Base-by-base conservation (phyloP, 202 grass and related monocot genomes). In the Carex arenaria region DNA sequence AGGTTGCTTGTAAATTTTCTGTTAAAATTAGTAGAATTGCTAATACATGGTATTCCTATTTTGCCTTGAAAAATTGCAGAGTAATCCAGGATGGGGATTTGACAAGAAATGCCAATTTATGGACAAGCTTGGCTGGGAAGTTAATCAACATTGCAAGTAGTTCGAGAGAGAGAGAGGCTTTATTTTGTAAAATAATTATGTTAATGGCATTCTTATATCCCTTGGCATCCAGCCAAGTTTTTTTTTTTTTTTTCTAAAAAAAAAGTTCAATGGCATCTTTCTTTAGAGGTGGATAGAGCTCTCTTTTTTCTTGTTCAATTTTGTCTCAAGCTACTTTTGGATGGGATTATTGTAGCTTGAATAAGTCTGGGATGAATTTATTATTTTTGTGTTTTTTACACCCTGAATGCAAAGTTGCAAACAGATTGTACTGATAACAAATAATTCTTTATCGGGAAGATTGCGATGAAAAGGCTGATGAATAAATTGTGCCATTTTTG, bases 21-120 rank as follows among this genome's bases (percentile, higher is more conserved):
- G 12, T 74, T 54, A 30, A 74, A 3, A 54, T 31, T 53, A 15
- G 43, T 40, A 42, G 4, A 17, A 67, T 40, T 64, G 12, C 40
- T 83, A 76, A 68, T 54, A 1, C 20, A 36, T 86, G 65, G 14
- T 40, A 23, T 76, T 51, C 19, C 30, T 47, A 30, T n/a, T 71
- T 32, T n/a, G 1, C 31, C 77, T 32, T 68, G 83, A 64, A 63
- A 28, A 53, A 60, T 85, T 91, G 79, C 83, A 98, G 91, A 95
- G 94, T 80, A 98, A 93, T 87, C 93, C 93, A 71, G 89, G 91
- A 18, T 92, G 81, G 93, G 91, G 88, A 78, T 98, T 90, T 76
- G 64, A 92, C 85, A 93, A 92, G 80, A 95, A 95, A 81, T 95
- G 92, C 17, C 89, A 93, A 31, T 95, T 95, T 84, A 93, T 92